Conservation (phyloP, 495 filamentous ascomycete species). For the Penicillium coffeae region DNA sequence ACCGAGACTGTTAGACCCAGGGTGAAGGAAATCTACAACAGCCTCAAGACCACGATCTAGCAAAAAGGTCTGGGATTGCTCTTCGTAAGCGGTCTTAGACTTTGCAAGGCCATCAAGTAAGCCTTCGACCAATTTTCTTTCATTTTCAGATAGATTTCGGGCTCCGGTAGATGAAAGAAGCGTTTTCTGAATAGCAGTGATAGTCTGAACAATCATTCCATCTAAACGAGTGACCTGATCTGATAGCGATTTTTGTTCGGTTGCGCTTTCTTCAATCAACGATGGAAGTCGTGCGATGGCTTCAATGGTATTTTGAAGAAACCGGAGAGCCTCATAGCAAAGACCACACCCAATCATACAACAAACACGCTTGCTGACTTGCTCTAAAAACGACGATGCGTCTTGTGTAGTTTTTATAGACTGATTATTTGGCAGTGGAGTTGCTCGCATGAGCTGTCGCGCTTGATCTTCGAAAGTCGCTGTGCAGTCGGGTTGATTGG, state of each 20-base stretch:
- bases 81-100: conserved; percentile 1
- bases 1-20: neutral
- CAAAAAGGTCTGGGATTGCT: conserved; percentile 3
- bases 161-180: conserved; percentile 11
- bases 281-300: conserved; percentile 3
- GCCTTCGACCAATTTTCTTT: conserved; percentile 1
- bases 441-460: conserved; percentile 5
- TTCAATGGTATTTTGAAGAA: conserved; percentile 11
- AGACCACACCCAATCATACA: conserved; percentile 28
- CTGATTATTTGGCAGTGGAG: conserved; percentile 3
- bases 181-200: conserved; percentile 41
- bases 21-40: conserved; percentile 1
- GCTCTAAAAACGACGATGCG: neutral
- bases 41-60: conserved; percentile 14
- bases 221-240: conserved; percentile 25
- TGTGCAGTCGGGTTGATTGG: conserved; percentile 17
- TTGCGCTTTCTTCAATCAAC: conserved; percentile 1
- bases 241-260: conserved; percentile 1
- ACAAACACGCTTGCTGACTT: conserved; percentile 11
- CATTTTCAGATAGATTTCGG: conserved; percentile 6
- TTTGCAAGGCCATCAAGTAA: conserved; percentile 3
- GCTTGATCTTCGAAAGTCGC: conserved; percentile 18
- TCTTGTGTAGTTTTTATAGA: conserved; percentile 6
- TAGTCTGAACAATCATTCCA: conserved; percentile 40
- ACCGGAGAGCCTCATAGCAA: conserved; percentile 8